These are phyloP conservation scores for Bromus sterilis DNA, from an alignment of 176 grass and related monocot genomes.

Conservation along the genomic window DNA sequence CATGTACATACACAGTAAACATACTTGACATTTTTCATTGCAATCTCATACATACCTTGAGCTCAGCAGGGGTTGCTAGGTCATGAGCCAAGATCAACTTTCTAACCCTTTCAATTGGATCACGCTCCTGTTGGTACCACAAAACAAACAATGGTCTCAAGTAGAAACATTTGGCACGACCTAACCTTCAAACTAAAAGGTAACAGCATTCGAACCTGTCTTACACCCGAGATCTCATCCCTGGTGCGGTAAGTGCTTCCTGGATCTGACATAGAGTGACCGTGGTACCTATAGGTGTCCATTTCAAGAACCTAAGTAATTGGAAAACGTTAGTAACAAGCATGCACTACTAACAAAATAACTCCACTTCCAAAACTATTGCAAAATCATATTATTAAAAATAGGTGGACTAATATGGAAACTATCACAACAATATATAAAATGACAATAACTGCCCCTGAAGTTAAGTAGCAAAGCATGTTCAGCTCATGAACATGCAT, in stretches of 20 bases:
- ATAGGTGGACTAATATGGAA: not conserved
- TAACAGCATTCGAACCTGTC: slow-evolving; percentile 55
- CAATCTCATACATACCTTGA: slow-evolving; percentile 75
- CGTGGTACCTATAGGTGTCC: slow-evolving; percentile 98
- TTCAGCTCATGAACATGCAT: not conserved
- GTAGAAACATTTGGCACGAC: not conserved
- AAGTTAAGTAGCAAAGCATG: not conserved
- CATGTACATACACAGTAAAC: not conserved
- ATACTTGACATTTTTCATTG: not conserved
- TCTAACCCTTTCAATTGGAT: slow-evolving; percentile 89
- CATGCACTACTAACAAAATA: slow-evolving; percentile 1
- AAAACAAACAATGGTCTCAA: slow-evolving; percentile 11
- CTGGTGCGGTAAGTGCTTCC: slow-evolving; percentile 94
- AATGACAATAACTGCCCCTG: not conserved
- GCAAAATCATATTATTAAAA: not conserved
- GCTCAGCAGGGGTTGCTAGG: slow-evolving; percentile 62
- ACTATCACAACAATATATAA: not conserved
- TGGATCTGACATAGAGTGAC: slow-evolving; percentile 97
- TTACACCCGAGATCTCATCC: slow-evolving; percentile 86
- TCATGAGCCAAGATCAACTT: slow-evolving; percentile 84
- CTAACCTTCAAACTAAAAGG: slow-evolving; percentile 2
- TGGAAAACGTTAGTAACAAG: not conserved
- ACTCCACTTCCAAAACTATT: not conserved
- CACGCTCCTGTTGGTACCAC: slow-evolving; percentile 57
- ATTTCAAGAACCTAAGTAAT: slow-evolving; percentile 92